These are phyloP conservation scores for Lactarius psammicola DNA, from an alignment of 768 basidiomycete genomes.

Conservation along the genomic window DNA sequence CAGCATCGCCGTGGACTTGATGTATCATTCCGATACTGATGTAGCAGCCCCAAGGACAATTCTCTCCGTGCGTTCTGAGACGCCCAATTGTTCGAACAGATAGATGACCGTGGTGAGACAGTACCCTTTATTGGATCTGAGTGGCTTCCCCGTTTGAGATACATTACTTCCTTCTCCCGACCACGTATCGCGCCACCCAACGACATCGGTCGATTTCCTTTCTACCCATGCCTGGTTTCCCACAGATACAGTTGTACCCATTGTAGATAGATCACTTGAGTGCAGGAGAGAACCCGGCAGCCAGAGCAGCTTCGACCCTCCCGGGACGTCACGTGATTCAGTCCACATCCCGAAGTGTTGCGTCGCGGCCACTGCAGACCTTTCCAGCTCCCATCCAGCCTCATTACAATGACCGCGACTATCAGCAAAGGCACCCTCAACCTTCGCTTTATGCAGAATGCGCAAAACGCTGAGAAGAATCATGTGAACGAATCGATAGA, in stretches of 20 bases:
- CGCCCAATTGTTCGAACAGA: neutral
- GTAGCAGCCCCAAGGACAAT: conserved; percentile 8
- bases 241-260: neutral
- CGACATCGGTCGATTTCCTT: conserved; percentile 5
- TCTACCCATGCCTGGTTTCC: no score
- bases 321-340: neutral
- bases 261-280: no score
- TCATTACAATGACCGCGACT: conserved; percentile 16
- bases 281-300: neutral
- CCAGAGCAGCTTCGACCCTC: no score
- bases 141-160: neutral
- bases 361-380: neutral
- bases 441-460: conserved; percentile 30
- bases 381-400: neutral
- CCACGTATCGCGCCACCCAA: neutral
- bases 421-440: conserved; percentile 28
- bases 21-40: conserved; percentile 12
- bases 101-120: conserved; percentile 9
- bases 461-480: conserved; percentile 1
- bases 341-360: neutral
- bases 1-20: conserved; percentile 25
- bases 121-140: neutral
- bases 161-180: neutral
- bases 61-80: conserved; percentile 8
- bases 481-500: neutral